A percentile compares a stretch with the other conserved stretches of the same genome.
These are phyloP conservation scores for Malassezia pachydermatis DNA, from an alignment of 1,284 basidiomycete species.

Conservation along the genomic window DNA sequence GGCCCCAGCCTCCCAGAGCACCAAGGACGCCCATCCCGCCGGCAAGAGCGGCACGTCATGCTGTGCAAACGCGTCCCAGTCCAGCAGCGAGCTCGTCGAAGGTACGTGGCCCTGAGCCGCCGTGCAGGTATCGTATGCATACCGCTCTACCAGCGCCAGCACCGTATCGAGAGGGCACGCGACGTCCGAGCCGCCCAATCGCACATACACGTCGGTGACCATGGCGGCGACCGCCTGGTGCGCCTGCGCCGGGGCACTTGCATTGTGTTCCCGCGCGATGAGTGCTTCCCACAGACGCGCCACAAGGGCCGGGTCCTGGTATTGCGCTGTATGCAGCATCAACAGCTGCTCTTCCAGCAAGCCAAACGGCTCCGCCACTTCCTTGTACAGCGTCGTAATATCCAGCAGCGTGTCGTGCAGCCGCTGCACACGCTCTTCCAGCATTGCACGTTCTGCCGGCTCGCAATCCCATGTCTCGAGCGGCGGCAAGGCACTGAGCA, in stretches of 20 bases:
- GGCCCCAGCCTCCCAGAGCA: slow-evolving; percentile 65
- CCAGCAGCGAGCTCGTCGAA: neutral
- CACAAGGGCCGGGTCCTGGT: slow-evolving; percentile 70
- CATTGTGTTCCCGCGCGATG: slow-evolving; percentile 61
- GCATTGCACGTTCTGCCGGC: slow-evolving; percentile 51
- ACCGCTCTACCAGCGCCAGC: slow-evolving; percentile 31
- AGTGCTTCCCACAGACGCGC: slow-evolving; percentile 79
- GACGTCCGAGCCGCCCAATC: slow-evolving; percentile 26
- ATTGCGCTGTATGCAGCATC: slow-evolving; percentile 85
- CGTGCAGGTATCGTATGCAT: slow-evolving; percentile 28
- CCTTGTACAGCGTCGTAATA: slow-evolving; percentile 63
- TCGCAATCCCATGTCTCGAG: slow-evolving; percentile 18
- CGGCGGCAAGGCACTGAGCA: slow-evolving; percentile 45
- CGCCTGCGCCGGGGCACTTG: slow-evolving; percentile 24
- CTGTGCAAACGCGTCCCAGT: slow-evolving; percentile 3
- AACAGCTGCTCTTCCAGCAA: slow-evolving; percentile 74
- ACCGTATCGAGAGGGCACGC: slow-evolving; percentile 42
- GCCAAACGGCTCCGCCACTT: slow-evolving; percentile 77
- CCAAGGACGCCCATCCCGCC: slow-evolving; percentile 65
- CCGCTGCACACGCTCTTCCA: slow-evolving; percentile 49
- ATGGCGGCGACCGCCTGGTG: slow-evolving; percentile 23
- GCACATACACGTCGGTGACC: slow-evolving; percentile 25
- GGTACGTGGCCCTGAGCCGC: slow-evolving; percentile 8
- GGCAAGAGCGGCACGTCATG: neutral
- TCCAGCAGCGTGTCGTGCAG: slow-evolving; percentile 52